These are phyloP conservation scores for Acanthochlamys bracteata DNA, from an alignment of 106 monocot species.

Conservation along the genomic window DNA sequence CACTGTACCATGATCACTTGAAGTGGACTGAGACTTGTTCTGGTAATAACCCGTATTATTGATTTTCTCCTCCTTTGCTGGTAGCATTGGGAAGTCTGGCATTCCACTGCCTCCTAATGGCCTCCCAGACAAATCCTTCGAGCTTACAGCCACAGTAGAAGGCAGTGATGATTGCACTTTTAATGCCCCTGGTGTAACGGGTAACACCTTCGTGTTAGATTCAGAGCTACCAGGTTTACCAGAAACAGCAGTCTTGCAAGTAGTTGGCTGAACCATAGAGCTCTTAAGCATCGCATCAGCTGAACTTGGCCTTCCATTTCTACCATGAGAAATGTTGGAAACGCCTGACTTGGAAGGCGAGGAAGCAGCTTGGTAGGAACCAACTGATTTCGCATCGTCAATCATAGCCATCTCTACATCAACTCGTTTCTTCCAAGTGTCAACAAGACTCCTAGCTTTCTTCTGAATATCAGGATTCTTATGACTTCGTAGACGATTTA, in stretches of 20 bases:
- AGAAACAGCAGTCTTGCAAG: slow-evolving; percentile 27
- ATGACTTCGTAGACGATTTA: slow-evolving; percentile 69
- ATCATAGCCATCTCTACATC: slow-evolving; percentile 78
- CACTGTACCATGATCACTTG: slow-evolving; percentile 49
- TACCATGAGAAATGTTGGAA: slow-evolving; percentile 45
- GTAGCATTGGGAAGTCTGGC: slow-evolving; percentile 11
- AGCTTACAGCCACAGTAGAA: slow-evolving; percentile 15
- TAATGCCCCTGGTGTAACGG: slow-evolving; percentile 20
- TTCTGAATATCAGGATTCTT: slow-evolving; percentile 83
- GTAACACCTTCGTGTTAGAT: slow-evolving; percentile 25
- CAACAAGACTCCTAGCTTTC: slow-evolving; percentile 72
- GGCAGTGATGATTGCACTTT: slow-evolving; percentile 27
- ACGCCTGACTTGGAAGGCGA: slow-evolving; percentile 48
- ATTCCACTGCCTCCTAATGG: slow-evolving; percentile 6
- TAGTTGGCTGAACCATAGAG: slow-evolving; percentile 18
- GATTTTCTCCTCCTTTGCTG: slow-evolving; percentile 55
- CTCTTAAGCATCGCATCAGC: slow-evolving; percentile 24
- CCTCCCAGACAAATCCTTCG: slow-evolving; percentile 39
- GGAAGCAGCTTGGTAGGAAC: slow-evolving; percentile 32
- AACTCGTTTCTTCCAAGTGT: slow-evolving; percentile 89
- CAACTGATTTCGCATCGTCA: slow-evolving; percentile 47
- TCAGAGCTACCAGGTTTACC: slow-evolving; percentile 40
- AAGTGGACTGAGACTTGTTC: slow-evolving; percentile 63
- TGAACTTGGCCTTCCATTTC: slow-evolving; percentile 23
- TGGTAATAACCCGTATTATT: slow-evolving; percentile 50